These are phyloP conservation scores for Ligustrum vulgare DNA, from an alignment of 257 asterid species.

Conservation along the genomic window DNA sequence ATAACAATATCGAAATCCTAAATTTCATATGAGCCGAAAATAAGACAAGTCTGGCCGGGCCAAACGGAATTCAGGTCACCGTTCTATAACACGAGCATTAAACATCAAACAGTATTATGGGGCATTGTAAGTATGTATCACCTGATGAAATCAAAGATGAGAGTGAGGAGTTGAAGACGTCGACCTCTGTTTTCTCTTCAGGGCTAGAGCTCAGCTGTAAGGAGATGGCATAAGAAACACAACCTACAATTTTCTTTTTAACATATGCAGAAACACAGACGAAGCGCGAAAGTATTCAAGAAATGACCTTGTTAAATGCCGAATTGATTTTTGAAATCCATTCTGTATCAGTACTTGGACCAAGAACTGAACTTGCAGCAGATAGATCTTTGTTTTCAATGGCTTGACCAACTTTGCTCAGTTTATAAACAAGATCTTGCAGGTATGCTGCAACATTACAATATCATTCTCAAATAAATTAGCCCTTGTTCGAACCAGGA, in stretches of 20 bases:
- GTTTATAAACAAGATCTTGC: constrained; percentile 86
- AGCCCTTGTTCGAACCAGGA: no score
- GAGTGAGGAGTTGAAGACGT: constrained; percentile 62
- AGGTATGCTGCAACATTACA: constrained; percentile 57
- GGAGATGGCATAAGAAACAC: background rate
- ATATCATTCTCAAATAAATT: background rate
- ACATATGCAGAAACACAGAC: background rate
- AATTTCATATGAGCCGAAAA: no score
- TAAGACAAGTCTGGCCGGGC: no score
- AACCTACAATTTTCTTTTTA: background rate
- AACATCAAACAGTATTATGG: background rate
- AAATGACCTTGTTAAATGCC: constrained; percentile 72
- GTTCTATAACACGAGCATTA: background rate
- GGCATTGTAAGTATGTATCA: constrained; percentile 9
- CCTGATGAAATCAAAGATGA: constrained; percentile 76
- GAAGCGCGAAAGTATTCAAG: background rate
- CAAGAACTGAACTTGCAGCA: constrained; percentile 69
- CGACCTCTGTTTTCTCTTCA: constrained; percentile 76
- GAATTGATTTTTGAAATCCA: constrained; percentile 76
- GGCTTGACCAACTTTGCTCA: constrained; percentile 82
- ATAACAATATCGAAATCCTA: no score
- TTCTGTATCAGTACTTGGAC: constrained; percentile 57
- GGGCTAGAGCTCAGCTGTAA: constrained; percentile 78
- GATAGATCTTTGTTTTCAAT: constrained; percentile 76
- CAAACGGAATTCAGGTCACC: no score